phyloP scores from a whole-genome alignment of 257 asterid species.

The Solanum tarijense region DNA sequence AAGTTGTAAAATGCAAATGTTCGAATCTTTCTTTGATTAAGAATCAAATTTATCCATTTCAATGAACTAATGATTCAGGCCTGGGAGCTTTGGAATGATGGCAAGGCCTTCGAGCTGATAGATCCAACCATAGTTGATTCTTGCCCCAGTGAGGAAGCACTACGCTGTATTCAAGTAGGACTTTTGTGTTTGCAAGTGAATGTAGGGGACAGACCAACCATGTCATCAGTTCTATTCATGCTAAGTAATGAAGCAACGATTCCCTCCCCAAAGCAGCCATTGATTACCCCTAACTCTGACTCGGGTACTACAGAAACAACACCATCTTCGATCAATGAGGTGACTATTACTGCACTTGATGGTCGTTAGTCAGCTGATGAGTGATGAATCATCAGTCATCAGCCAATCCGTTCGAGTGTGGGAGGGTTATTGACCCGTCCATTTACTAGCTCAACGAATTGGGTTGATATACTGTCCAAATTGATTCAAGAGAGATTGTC shows the following conservation, averaged over 20 bases:
- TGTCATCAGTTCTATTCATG: constrained; percentile 8
- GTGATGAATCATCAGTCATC: background rate
- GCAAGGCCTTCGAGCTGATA: background rate
- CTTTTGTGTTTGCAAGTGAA: constrained; percentile 24
- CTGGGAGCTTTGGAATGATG: constrained; percentile 23
- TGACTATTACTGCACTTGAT: background rate
- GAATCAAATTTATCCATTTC: background rate
- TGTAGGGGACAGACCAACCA: constrained; percentile 12
- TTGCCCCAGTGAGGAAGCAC: background rate
- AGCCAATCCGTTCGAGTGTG: no score
- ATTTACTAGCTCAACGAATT: background rate
- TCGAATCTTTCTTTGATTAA: background rate
- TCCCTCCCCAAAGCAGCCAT: constrained; percentile 15
- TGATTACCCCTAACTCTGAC: background rate
- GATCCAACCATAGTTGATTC: constrained; percentile 11
- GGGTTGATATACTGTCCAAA: background rate
- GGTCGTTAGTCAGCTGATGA: background rate
- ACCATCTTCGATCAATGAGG: constrained; percentile 6
- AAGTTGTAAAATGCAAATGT: background rate
- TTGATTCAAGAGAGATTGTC: background rate
- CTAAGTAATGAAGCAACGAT: constrained; percentile 4
- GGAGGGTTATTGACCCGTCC: background rate
- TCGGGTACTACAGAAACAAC: background rate
- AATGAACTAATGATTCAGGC: constrained; percentile 5
- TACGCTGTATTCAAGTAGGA: constrained; percentile 16